phyloP scores from a whole-genome alignment of 805 yeast species.

The Yamadazyma sp. region DNA sequence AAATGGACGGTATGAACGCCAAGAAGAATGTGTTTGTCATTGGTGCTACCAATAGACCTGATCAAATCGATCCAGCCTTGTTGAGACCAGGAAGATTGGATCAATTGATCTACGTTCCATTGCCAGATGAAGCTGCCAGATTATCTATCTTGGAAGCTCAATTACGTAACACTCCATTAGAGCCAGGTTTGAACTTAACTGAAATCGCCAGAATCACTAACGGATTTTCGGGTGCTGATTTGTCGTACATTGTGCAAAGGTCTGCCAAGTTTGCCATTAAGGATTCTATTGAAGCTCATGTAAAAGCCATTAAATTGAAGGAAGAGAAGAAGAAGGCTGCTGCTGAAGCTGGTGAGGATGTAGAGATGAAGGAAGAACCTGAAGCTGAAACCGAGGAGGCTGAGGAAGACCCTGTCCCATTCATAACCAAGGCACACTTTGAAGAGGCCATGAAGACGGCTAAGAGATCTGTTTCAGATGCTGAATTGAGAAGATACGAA shows the following conservation, averaged over 20 bases:
- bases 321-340: conserved; percentile 31
- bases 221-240: conserved; percentile 99
- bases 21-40: conserved; percentile 98
- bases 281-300: conserved; percentile 87
- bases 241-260: conserved; percentile 95
- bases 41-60: conserved; percentile 99
- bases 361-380: conserved; percentile 40
- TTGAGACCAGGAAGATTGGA: conserved; percentile 99
- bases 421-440: conserved; percentile 86
- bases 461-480: conserved; percentile 93
- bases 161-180: conserved; percentile 96
- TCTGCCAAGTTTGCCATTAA: conserved; percentile 98
- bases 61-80: conserved; percentile 97
- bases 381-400: conserved; percentile 58
- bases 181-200: conserved; percentile 87
- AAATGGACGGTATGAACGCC: conserved; percentile 99
- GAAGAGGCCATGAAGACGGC: conserved; percentile 99
- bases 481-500: conserved; percentile 97
- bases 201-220: conserved; percentile 93
- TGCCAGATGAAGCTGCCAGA: conserved; percentile 95
- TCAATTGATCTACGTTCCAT: conserved; percentile 96
- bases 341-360: conserved; percentile 40
- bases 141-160: conserved; percentile 91
- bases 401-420: conserved; percentile 94
- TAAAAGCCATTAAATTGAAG: conserved; percentile 36